Conservation (phyloP, 2,329 filamentous ascomycete species). For the Phaeoacremonium minimum region DNA sequence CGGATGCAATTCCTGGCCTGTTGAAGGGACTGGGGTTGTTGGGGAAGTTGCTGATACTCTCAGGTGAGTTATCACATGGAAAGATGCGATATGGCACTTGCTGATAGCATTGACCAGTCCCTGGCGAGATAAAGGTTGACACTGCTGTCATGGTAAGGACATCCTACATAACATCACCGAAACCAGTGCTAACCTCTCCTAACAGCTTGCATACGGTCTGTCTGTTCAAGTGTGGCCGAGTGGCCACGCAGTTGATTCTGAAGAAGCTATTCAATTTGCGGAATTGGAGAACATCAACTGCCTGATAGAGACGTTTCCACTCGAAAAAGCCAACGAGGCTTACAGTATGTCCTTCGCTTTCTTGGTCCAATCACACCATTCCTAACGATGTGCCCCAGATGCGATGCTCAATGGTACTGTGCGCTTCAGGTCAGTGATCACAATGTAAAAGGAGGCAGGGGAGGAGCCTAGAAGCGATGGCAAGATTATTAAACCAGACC, state of each 20-base stretch:
- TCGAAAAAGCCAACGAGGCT: conserved; percentile 45
- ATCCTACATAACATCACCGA: conserved; percentile 13
- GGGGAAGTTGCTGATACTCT: conserved; percentile 59
- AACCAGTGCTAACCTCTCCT: not conserved
- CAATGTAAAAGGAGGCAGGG: conserved; percentile 5
- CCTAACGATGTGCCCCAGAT: not conserved
- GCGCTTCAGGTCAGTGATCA: conserved; percentile 12
- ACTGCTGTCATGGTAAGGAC: not conserved
- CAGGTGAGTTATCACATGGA: conserved; percentile 17
- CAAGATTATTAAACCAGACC: too few species aligned
- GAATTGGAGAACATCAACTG: conserved; percentile 58
- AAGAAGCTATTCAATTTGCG: conserved; percentile 65
- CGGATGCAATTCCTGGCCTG: conserved; percentile 47
- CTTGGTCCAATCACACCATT: not conserved
- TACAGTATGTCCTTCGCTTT: conserved; percentile 13
- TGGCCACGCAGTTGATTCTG: conserved; percentile 58
- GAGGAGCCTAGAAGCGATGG: too few species aligned
- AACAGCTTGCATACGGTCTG: conserved; percentile 35
- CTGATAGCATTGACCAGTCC: not conserved
- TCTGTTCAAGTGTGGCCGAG: conserved; percentile 61
- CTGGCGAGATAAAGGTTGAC: not conserved
- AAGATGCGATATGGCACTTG: not conserved
- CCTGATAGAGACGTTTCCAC: conserved; percentile 59
- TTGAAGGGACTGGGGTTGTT: conserved; percentile 45
- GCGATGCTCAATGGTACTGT: conserved; percentile 9